Base-by-base conservation (phyloP, 768 basidiomycete genomes). In the Daedalea quercina region DNA sequence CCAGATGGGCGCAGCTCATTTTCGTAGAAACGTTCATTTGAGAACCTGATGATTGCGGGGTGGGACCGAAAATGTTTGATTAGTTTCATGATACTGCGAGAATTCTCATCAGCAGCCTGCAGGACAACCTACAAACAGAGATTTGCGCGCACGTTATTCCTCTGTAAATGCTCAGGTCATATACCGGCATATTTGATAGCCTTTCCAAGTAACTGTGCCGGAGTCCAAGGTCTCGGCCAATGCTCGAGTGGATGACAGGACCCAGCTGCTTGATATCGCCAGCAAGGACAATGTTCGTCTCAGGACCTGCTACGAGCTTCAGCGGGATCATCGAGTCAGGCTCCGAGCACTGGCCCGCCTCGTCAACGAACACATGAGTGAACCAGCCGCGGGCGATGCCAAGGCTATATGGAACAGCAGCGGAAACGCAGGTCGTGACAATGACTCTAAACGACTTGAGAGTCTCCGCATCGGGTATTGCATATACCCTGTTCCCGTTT, bases 291-390 rank as follows among this genome's bases (percentile, higher is more conserved):
- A 74, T 55, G 26, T 70, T 72, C 1, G 72, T 73, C 7, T 55
- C 11, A 8, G 55, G 47, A 51, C 63, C 61, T 9, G 67, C 66
- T 47, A 72, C 56, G 1, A 63, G 58, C 52, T 60, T 59, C 33
- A 74, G 66, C 0, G 70, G 59, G 2, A 81, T 69, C 73, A 84
- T 77, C 7, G 73, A 61, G 54, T 81, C 77, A 0, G 83, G 80
- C 58, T 85, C 83, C 42, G 73, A 74, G 0, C 76, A 81, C 57
- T 85, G 82, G 0, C 81, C 82, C 3, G 81, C 83, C 54, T 85
- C 83, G 57, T 85, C 83, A 34, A 82, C 66, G 56, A 85, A 79
- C n/a, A 85, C 78, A 55, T 84, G 79, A 0, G 64, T 75, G 56
- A 78, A 85, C 61, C 81, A 78, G 0, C 82, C 83, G 13, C 71